A percentile compares a stretch with the other conserved stretches of the same genome.
Conservation (phyloP, 2,329 filamentous ascomycete genomes). For the Trichoderma lentiforme region DNA sequence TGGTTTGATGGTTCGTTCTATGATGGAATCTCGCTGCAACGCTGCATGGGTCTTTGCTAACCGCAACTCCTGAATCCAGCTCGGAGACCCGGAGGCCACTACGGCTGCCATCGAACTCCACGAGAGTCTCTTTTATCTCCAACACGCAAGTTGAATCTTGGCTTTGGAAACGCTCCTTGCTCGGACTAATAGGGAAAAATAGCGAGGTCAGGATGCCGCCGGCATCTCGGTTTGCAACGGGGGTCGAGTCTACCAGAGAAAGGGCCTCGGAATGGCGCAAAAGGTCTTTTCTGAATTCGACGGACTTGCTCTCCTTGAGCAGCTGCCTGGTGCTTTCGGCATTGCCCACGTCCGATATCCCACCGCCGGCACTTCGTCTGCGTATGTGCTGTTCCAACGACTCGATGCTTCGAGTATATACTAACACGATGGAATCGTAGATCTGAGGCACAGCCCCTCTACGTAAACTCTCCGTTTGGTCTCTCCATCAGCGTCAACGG, state of each 20-base stretch:
- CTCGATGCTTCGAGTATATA: background rate
- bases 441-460: conserved; percentile 88
- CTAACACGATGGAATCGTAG: conserved; percentile 46
- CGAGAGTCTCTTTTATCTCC: conserved; percentile 6
- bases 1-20: conserved; percentile 10
- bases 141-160: background rate
- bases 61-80: background rate
- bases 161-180: background rate
- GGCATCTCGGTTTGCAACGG: conserved; percentile 77
- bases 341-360: conserved; percentile 85
- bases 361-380: conserved; percentile 73
- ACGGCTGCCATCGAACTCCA: conserved; percentile 10
- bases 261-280: conserved; percentile 76
- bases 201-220: conserved; percentile 51
- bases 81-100: conserved; percentile 10
- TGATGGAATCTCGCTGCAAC: background rate
- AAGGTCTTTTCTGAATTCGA: conserved; percentile 27
- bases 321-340: conserved; percentile 62
- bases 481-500: conserved; percentile 82
- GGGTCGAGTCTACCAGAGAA: conserved; percentile 82
- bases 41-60: background rate
- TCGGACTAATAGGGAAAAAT: background rate
- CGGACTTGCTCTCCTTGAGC: conserved; percentile 33
- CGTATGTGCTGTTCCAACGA: conserved; percentile 26
- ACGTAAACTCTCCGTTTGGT: conserved; percentile 78